Conservation (phyloP, 163 green algal genomes). For the Volvox carteri region DNA sequence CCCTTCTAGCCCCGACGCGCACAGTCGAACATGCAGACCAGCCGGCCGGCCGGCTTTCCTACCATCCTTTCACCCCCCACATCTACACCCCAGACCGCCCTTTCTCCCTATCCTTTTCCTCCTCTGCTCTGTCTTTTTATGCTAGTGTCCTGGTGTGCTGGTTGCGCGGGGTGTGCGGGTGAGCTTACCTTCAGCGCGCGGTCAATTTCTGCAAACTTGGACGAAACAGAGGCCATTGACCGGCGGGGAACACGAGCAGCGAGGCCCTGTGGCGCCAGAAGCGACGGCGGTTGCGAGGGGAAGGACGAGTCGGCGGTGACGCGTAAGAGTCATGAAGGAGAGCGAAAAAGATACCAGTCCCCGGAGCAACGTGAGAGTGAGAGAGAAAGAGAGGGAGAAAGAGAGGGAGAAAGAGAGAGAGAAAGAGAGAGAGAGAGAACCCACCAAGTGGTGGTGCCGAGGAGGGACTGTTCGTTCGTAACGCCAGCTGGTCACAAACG, state of each 20-base stretch:
- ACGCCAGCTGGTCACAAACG: no score
- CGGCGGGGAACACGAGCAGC: slow-evolving; percentile 65
- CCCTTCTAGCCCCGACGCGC: no score
- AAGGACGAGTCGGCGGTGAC: background rate
- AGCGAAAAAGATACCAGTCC: background rate
- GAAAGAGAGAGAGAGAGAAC: background rate
- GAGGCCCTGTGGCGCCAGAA: slow-evolving; percentile 42
- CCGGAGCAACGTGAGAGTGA: background rate
- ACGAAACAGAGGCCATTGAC: slow-evolving; percentile 67
- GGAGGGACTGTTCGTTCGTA: no score
- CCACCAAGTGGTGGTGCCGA: no score
- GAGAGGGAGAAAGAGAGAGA: background rate
- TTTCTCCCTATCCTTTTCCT: no score
- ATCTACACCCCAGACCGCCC: no score
- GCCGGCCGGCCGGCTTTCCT: no score
- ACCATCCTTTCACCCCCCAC: no score
- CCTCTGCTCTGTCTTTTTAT: no score
- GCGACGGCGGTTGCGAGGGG: background rate
- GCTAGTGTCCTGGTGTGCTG: no score
- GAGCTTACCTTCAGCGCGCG: slow-evolving; percentile 57
- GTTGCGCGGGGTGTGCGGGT: background rate
- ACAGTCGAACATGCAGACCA: no score
- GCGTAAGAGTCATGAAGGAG: background rate
- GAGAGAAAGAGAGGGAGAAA: background rate
- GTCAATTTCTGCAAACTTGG: slow-evolving; percentile 81